Percentiles rank a stretch among this genome's conserved stretches.
These are phyloP conservation scores for Rhododendron henanense DNA, from an alignment of 148 eudicot genomes.

Conservation along the genomic window DNA sequence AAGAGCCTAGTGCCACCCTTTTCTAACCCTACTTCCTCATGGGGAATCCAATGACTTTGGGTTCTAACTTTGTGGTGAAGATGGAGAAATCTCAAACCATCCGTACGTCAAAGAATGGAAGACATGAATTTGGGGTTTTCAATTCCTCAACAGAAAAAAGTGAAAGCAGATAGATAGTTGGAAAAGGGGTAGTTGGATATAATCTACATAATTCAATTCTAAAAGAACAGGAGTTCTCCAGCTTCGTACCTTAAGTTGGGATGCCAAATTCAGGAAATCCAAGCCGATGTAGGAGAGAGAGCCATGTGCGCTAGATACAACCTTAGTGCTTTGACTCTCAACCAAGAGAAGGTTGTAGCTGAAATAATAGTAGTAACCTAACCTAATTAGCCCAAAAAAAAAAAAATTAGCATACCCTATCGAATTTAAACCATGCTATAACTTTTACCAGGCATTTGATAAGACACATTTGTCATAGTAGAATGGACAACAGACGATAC, in stretches of 20 bases:
- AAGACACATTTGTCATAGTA: not conserved
- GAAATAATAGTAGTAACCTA: not conserved
- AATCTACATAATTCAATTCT: not conserved
- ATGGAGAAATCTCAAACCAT: not conserved
- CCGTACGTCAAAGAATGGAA: not conserved
- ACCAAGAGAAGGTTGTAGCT: not conserved
- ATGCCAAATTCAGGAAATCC: not conserved
- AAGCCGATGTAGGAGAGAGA: not conserved
- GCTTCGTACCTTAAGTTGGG: not conserved
- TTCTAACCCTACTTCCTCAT: not conserved
- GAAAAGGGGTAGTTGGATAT: not conserved
- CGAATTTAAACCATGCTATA: not conserved
- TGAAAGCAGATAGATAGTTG: not conserved
- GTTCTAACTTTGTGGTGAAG: not conserved
- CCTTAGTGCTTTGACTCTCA: not conserved
- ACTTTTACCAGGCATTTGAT: not conserved
- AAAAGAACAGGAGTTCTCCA: not conserved
- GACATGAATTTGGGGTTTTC: not conserved
- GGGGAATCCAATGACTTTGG: not conserved
- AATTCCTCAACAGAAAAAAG: not conserved
- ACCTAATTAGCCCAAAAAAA: not conserved
- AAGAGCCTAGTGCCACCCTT: not conserved
- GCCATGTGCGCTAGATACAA: not conserved
- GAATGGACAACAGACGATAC: no score
- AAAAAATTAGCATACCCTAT: not conserved